Conservation (phyloP, 352 stramenopile genomes). For the Plasmopara muralis region DNA sequence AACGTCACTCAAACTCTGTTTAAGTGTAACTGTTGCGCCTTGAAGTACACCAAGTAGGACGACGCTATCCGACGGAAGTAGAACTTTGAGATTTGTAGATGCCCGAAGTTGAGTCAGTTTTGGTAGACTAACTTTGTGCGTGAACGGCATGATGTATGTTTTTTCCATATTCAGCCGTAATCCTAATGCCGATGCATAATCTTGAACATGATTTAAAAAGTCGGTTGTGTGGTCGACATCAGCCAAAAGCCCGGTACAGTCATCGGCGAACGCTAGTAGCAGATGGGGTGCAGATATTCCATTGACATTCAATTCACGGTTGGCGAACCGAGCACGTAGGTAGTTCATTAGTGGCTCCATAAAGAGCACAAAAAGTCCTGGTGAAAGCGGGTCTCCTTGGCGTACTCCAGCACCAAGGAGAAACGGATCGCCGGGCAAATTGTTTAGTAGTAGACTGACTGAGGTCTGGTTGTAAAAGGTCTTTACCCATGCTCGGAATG, state of each 20-base stretch:
- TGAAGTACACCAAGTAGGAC: background rate
- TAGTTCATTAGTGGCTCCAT: slow-evolving; percentile 12
- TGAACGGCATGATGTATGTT: slow-evolving; percentile 4
- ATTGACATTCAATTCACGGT: background rate
- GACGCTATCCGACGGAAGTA: background rate
- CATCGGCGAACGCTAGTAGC: slow-evolving; percentile 7
- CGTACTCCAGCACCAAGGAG: slow-evolving; percentile 8
- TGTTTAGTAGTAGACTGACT: slow-evolving; percentile 10
- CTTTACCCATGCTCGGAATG: slow-evolving; percentile 10
- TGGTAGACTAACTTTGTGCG: background rate
- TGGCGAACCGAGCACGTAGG: slow-evolving; percentile 1
- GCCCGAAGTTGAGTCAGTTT: background rate
- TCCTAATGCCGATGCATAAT: slow-evolving; percentile 2
- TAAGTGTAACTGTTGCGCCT: background rate
- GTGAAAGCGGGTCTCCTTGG: slow-evolving; percentile 16
- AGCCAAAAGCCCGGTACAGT: slow-evolving; percentile 6
- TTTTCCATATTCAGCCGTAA: slow-evolving; percentile 8
- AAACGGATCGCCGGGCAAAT: slow-evolving; percentile 5
- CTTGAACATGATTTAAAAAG: background rate
- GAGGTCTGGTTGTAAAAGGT: too few relatives aligned
- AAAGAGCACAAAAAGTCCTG: slow-evolving; percentile 13
- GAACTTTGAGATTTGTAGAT: too few relatives aligned
- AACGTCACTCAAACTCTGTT: background rate
- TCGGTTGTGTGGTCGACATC: slow-evolving; percentile 1
- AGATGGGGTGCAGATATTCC: background rate